Base-by-base conservation (phyloP, 768 basidiomycete genomes). In the Imleria badia region DNA sequence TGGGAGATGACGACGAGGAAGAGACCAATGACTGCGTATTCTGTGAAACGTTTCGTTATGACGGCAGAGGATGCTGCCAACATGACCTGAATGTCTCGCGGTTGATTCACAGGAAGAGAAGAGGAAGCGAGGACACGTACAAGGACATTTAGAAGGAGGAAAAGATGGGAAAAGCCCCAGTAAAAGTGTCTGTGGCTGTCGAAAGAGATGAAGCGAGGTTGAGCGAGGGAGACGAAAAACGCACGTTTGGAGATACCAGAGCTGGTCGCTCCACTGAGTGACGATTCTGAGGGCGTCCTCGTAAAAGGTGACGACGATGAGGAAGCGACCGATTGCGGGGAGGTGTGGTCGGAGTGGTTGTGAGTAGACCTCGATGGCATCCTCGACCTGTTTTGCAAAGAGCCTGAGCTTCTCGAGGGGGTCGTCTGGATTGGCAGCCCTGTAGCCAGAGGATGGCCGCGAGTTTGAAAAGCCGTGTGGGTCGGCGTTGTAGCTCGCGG, bases 251-350 rank as follows among this genome's bases (percentile, higher is more conserved):
- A 99, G 78, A 73, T 98, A 99, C 93, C 96, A 99, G 51, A 97
- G 83, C 74, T 99, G 97, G 76, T 99, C 97, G 45, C 83, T 71
- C 94, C 94, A 98, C 71, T 98, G 96, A 3, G 94, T 91, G 55
- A 91, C 50, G 67, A 98, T 98, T 60, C 97, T 79, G 66, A 96
- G 73, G 10, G 97, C 92, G 69, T 99, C 97, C 79, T 99, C 97
- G 72, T 95, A 77, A 76, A 99, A 99, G 11, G 97, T 99, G 39
- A 97, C 94, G 48, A 99, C 93, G 72, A 98, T 98, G 55, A 99
- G 73, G 75, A 98, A 98, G 63, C 97, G 84, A 54, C 94, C 96
- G 71, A 98, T 86, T 51, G 92, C 87, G 39, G 97, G 97, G 64
- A 99, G 80, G 71, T 95, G 86, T 49, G 97, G 97, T 70, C 87